Evolutionary conservation across 31 red algal species (phyloP), one percentile per base, ranked within the genome.

Genomic region (Porphyra umbilicalis): DNA sequence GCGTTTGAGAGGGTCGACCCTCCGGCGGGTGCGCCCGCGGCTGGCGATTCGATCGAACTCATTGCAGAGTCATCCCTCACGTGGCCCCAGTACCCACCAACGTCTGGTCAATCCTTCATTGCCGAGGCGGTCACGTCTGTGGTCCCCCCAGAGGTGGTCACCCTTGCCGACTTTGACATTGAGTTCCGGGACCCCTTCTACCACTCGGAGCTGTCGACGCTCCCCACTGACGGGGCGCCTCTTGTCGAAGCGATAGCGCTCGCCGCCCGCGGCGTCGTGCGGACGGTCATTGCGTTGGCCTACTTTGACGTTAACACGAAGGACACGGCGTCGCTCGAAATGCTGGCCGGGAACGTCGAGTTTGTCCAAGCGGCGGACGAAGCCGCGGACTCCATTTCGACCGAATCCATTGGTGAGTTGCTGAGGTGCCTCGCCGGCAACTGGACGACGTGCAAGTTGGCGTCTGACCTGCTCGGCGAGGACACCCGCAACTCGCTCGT

Each of bases 401-500:
- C 75, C 14, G 74, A 33, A 2, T 83, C 57, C 3, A 88, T 94
- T 36, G 79, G 85, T 78, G 80, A 87, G 25, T 67, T 94, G 14
- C 76, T 94, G 13, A 77, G 39, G n/a, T 94, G 92, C 81, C 81
- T 94, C 85, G 90, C 88, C 8, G 20, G n/a, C 32, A 76, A 78
- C 31, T 86, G 84, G 84, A 87, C 76, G 38, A 14, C 78, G 30
- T 94, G 92, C 37, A 10, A 77, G 36, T 76, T 94, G 84, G 80
- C 81, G 35, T 38, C 77, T 32, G 86, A 89, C 2, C 88, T 85
- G 84, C 75, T 87, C 34, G 78, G 78, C 44, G 39, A 86, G 9
- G 34, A 38, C 40, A 32, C 39, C 33, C 46, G 29, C 20, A 31
- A 44, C 13, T 7, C 16, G 25, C 33, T 33, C 20, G 38, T 32